phyloP scores from a whole-genome alignment of 139 green algal genomes.

The Chlamydomonas schloesseri region DNA sequence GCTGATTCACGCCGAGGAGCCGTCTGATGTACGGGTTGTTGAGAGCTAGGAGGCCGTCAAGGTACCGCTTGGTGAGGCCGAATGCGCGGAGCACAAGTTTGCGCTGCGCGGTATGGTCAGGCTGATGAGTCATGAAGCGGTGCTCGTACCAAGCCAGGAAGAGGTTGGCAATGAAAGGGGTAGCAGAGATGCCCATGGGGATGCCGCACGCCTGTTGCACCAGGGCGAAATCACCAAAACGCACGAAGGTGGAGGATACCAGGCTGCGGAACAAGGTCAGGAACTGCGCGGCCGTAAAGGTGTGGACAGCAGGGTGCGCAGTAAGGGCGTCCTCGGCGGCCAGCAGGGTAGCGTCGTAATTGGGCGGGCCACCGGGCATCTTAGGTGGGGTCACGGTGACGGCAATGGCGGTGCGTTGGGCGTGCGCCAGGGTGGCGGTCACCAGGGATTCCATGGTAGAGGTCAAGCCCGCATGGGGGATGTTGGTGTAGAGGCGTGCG shows the following conservation, averaged over 20 bases:
- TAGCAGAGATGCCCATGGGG: conserved; percentile 3
- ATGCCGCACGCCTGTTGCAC: neutral
- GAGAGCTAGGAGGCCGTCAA: neutral
- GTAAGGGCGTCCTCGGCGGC: no score
- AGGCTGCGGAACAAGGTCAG: neutral
- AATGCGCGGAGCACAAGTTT: neutral
- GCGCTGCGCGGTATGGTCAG: neutral
- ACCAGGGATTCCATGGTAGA: neutral
- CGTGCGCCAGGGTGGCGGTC: neutral
- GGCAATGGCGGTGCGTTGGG: neutral
- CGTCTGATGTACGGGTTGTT: neutral
- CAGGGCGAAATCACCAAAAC: neutral
- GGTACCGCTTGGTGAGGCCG: neutral
- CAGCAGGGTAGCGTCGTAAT: neutral
- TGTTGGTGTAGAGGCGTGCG: conserved; percentile 2
- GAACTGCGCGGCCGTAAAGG: neutral
- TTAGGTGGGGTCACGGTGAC: neutral
- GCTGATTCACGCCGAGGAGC: neutral
- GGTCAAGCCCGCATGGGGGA: neutral
- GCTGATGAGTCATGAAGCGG: neutral
- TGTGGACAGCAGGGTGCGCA: neutral
- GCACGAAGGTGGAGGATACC: neutral
- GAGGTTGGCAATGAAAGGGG: conserved; percentile 9
- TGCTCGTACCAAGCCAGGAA: neutral
- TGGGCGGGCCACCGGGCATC: neutral